phyloP scores from a whole-genome alignment of 2,329 filamentous ascomycete species.

The Fusarium nelsonii region DNA sequence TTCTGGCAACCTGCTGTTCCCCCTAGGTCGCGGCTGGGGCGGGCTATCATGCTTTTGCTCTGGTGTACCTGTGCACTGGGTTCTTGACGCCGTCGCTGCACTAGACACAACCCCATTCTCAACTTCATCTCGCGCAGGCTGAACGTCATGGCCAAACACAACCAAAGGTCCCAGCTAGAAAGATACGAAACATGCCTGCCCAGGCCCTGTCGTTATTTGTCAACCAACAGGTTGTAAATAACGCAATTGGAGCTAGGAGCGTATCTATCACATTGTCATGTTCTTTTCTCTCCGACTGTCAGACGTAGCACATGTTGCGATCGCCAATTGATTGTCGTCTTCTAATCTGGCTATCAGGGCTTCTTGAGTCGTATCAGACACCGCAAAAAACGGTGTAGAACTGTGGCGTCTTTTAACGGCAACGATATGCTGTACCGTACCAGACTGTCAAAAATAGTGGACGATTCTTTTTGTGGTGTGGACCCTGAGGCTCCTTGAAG shows the following conservation, averaged over 20 bases:
- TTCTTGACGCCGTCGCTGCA: conserved; percentile 43
- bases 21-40: conserved; percentile 39
- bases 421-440: conserved; percentile 32
- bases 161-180: background rate
- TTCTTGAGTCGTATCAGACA: conserved; percentile 32
- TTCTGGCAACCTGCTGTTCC: conserved; percentile 16
- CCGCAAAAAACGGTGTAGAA: conserved; percentile 29
- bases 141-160: conserved; percentile 31
- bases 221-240: conserved; percentile 34
- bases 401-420: conserved; percentile 29
- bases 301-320: conserved; percentile 5
- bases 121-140: conserved; percentile 29
- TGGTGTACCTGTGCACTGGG: conserved; percentile 16
- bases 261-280: conserved; percentile 3
- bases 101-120: conserved; percentile 34
- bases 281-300: conserved; percentile 8
- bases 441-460: background rate
- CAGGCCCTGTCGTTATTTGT: conserved; percentile 22
- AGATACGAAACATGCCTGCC: conserved; percentile 32
- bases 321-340: conserved; percentile 23
- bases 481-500: conserved; percentile 47
- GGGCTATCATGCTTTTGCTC: conserved; percentile 27
- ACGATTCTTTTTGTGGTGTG: conserved; percentile 30
- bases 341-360: conserved; percentile 9
- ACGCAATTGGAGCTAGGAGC: conserved; percentile 23